Evolutionary conservation across 768 basidiomycete species (phyloP), one percentile per base, ranked within the genome.

Genomic region (Boletus patriciae): DNA sequence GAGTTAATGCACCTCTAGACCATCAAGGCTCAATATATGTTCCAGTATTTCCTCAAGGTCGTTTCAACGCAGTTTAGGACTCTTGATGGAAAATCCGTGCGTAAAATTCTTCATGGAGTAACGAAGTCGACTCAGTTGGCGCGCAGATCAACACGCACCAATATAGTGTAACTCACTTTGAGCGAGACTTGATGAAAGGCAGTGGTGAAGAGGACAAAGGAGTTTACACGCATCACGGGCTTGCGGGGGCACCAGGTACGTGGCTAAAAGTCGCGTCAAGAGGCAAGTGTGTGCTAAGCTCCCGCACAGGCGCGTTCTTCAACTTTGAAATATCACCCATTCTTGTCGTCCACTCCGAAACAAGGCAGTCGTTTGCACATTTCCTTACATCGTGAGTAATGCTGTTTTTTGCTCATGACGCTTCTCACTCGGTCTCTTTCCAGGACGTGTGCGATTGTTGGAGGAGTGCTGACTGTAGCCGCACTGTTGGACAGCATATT

Each of bases 11-110:
- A 3, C 31, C 31, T 19, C 2, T 55, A 91, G 88, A 94, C 93
- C 1, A 76, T 73, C 62, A 89, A 90, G 67, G 74, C 86, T 25
- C 83, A 93, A 62, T 96, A 92, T 71, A 94, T 97, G 93, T 97
- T 94, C 83, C 94, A 98, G 69, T 96, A 98, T 74, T 98, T 98
- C 85, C 80, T 99, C 67, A 99, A 99, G 74, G 96, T 99, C 44
- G 97, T 99, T 40, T 93, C 94, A 8, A 99, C 96, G 3, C 88
- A 90, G 68, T 98, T 97, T 77, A 82, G 84, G 59, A 90, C 87
- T n/a, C 77, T 96, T 27, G 83, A 88, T 58, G 89, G 86, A 31
- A 81, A 87, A 63, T 70, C 75, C 11, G 89, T 90, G 67, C 42
- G 83, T 74, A 29, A 45, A 52, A 50, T 21, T 23, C 46, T 9